Conservation (phyloP, 768 basidiomycete species). For the Leccinum disarticulatum region DNA sequence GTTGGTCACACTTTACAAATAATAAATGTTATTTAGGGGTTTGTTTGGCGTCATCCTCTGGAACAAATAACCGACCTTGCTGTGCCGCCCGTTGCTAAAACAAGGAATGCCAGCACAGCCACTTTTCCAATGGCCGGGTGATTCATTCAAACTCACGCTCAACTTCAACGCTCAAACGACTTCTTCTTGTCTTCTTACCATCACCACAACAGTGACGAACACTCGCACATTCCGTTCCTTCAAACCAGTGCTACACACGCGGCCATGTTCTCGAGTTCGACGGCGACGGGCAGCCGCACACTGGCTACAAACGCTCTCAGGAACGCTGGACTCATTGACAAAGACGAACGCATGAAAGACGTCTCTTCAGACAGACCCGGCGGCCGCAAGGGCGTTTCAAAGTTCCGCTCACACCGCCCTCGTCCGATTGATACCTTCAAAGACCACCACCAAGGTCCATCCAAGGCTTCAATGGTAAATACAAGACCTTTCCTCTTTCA, state of each 20-base stretch:
- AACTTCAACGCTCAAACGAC: constrained; percentile 6
- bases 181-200: constrained; percentile 19
- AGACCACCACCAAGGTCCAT: constrained; percentile 43
- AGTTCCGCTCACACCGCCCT: constrained; percentile 59
- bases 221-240: background rate
- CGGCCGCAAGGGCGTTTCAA: constrained; percentile 67
- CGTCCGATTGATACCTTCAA: constrained; percentile 60
- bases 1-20: constrained; percentile 16
- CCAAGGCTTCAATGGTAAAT: constrained; percentile 68
- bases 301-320: constrained; percentile 64
- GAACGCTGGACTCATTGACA: constrained; percentile 73
- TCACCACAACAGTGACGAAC: constrained; percentile 7
- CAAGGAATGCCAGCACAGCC: constrained; percentile 25
- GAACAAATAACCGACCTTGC: constrained; percentile 21
- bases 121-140: constrained; percentile 12
- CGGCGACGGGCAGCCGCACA: constrained; percentile 55
- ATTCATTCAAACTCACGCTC: constrained; percentile 17
- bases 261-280: constrained; percentile 60
- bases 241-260: background rate
- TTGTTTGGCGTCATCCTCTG: constrained; percentile 30
- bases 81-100: constrained; percentile 14
- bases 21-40: background rate
- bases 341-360: constrained; percentile 75
- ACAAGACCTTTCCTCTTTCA: constrained; percentile 38
- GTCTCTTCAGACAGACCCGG: constrained; percentile 61